Evolutionary conservation across 345 rosid species (phyloP).

Genomic region (Zanthoxylum bungeanum): DNA sequence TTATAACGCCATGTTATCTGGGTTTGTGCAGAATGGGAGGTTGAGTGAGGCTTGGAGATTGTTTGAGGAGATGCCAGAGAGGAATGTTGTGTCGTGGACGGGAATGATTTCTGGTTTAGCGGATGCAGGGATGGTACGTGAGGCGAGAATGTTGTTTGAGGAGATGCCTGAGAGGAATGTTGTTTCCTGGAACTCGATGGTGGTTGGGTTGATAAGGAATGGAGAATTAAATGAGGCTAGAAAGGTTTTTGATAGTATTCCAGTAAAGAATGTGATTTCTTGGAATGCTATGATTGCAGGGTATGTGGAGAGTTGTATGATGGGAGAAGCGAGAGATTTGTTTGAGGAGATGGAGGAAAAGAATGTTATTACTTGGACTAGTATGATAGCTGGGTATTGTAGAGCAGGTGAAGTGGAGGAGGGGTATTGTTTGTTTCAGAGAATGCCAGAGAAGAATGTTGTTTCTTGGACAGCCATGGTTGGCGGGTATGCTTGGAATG

Average conservation of each 20-base stretch:
- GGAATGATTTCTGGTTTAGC: constrained; percentile 46
- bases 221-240: constrained; percentile 49
- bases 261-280: constrained; percentile 40
- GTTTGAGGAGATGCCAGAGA: constrained; percentile 51
- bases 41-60: constrained; percentile 39
- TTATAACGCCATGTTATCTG: constrained; percentile 62
- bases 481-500: constrained; percentile 63
- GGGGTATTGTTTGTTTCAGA: constrained; percentile 46
- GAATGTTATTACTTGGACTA: constrained; percentile 63
- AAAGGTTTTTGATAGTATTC: constrained; percentile 42
- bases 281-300: constrained; percentile 60
- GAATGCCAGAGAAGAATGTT: constrained; percentile 54
- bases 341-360: constrained; percentile 49
- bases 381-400: constrained; percentile 61
- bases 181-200: constrained; percentile 65
- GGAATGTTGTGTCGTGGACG: constrained; percentile 67
- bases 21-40: constrained; percentile 40
- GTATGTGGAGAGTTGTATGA: constrained; percentile 37
- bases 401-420: constrained; percentile 49
- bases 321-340: constrained; percentile 40
- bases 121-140: constrained; percentile 41
- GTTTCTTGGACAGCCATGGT: constrained; percentile 77
- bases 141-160: constrained; percentile 46
- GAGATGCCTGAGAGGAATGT: constrained; percentile 62
- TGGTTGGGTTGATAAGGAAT: constrained; percentile 49